Conservation (phyloP, 75 land plant species). For the Adiantum capillusveneris region DNA sequence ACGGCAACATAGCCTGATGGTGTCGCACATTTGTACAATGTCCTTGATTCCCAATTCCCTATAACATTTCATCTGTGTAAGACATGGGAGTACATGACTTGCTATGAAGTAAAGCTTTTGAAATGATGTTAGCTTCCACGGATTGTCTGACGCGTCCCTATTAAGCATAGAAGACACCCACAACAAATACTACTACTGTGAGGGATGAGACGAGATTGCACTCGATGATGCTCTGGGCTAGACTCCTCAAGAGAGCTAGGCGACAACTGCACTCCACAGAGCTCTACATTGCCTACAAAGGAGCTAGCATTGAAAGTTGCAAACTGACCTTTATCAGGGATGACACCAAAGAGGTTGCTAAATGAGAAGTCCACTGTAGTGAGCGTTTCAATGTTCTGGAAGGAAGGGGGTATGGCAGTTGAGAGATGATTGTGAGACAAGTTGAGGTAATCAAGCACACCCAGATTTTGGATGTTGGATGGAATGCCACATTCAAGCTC, state of each 20-base stretch:
- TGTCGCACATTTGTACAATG: conserved; percentile 78
- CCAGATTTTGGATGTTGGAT: conserved; percentile 19
- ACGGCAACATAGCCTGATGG: conserved; percentile 72
- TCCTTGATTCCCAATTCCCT: conserved; percentile 92
- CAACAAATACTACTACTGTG: conserved; percentile 7
- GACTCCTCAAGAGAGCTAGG: no score
- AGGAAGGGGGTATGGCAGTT: conserved; percentile 47
- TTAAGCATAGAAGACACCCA: conserved; percentile 8
- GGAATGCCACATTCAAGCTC: conserved; percentile 53
- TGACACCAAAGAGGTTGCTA: conserved; percentile 49
- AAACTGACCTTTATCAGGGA: conserved; percentile 51
- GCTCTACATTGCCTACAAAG: conserved; percentile 56
- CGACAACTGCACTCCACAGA: conserved; percentile 44
- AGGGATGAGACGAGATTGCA: neutral
- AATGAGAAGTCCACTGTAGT: conserved; percentile 57
- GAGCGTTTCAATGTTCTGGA: conserved; percentile 44
- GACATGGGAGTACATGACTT: conserved; percentile 64
- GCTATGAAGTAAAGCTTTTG: conserved; percentile 66
- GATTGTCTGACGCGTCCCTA: conserved; percentile 11
- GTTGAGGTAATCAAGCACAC: conserved; percentile 43
- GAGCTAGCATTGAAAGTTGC: conserved; percentile 39
- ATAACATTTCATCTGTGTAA: conserved; percentile 83
- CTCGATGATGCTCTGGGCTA: no score
- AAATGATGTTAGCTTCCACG: conserved; percentile 82
- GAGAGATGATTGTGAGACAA: conserved; percentile 48